Base-by-base conservation (phyloP, 257 asterid species). In the Apocynum venetum region DNA sequence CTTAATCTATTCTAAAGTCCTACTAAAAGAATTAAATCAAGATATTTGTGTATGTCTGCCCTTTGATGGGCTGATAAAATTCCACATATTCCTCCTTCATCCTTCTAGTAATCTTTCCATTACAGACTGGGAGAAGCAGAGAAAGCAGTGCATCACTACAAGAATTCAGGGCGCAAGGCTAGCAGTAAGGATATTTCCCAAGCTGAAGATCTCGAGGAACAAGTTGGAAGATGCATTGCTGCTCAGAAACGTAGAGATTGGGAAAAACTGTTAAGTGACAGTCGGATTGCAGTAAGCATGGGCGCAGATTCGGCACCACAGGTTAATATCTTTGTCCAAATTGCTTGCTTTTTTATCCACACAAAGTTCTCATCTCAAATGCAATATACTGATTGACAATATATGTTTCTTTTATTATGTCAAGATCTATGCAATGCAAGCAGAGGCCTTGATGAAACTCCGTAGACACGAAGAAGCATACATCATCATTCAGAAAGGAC, bases 261-360 rank as follows among this genome's bases (percentile, higher is more conserved):
- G 91, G 61, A 61, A 25, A 76, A 78, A 81, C 67, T 88, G 89
- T 71, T 88, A 12, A 55, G 77, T 48, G 82, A 82, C 81, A 80
- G 82, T 59, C 82, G 74, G 71, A 44, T 12, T 73, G 91, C 89
- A 31, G 63, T 85, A 12, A 77, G 82, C 25, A 68, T 76, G 11
- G 94, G 96, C 6, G 90, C 92, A 46, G 96, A 89, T 86, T 85
- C 91, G 47, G 86, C 94, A 68, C 90, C 87, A 73, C 86, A 82
- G 94, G 96, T 89, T 64, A 53, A 52, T 44, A 51, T 13, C 17
- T 9, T 17, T 6, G 9, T 51, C 35, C 43, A 8, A 2, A 6
- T 35, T 7, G 0, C 15, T 48, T n/a, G 40, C 36, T 56, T 35
- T 46, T 2, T 6, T 1, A 57, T 72, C 52, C 56, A 15, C 14